These are phyloP conservation scores for Nicotiana tomentosiformis DNA, from an alignment of 257 asterid species.

Conservation along the genomic window DNA sequence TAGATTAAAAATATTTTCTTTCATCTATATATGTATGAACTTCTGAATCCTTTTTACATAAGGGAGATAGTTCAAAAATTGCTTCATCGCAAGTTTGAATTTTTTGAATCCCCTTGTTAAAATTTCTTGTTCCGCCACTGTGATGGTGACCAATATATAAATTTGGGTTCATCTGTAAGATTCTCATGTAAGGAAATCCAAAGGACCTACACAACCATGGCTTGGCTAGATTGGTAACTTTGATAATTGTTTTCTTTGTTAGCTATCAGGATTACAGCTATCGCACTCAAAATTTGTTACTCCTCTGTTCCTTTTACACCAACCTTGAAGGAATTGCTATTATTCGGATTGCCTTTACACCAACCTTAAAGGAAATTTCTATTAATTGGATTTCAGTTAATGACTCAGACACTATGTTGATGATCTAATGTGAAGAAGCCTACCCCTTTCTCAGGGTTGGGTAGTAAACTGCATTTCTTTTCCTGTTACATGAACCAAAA, in stretches of 20 bases:
- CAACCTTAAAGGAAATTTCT: neutral
- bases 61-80: too few relatives aligned
- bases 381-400: neutral
- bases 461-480: neutral
- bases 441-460: neutral
- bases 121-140: too few relatives aligned
- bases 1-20: too few relatives aligned
- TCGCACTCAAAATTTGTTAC: neutral
- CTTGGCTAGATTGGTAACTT: neutral
- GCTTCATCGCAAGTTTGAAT: too few relatives aligned
- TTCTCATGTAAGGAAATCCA: neutral
- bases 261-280: neutral
- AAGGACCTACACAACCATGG: neutral
- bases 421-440: neutral
- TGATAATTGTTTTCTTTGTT: neutral
- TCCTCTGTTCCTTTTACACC: neutral
- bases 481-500: neutral
- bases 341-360: neutral
- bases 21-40: too few relatives aligned
- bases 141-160: neutral
- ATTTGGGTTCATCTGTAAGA: neutral
- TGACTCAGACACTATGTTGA: neutral
- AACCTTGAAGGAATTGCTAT: neutral
- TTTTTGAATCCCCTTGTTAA: too few relatives aligned
- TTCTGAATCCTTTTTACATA: too few relatives aligned